These are phyloP conservation scores for Chrysochromulina parva DNA, from an alignment of 78 protist species.

Conservation along the genomic window DNA sequence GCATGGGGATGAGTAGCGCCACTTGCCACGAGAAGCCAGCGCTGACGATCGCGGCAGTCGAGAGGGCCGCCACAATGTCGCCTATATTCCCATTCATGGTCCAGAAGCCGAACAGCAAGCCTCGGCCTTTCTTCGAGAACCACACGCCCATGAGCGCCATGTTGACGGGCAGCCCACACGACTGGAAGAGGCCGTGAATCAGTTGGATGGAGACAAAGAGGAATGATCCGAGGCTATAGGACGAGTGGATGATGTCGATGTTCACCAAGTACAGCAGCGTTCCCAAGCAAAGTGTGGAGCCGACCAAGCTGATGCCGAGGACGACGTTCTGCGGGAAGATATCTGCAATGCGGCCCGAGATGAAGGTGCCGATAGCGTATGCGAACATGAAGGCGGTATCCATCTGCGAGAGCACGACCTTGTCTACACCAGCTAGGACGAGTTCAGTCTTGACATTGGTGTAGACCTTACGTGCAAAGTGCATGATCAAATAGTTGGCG, in stretches of 20 bases:
- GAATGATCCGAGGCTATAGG: background rate
- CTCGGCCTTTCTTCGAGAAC: slow-evolving; percentile 10
- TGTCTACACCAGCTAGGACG: background rate
- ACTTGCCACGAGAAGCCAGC: background rate
- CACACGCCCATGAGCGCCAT: slow-evolving; percentile 8
- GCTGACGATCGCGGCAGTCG: background rate
- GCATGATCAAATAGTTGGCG: background rate
- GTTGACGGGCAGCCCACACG: slow-evolving; percentile 8
- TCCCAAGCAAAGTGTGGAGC: background rate
- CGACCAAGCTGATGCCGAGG: background rate
- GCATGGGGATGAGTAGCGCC: background rate
- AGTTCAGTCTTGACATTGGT: background rate
- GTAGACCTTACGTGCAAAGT: slow-evolving; percentile 13
- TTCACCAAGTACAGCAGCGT: background rate
- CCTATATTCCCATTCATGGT: background rate
- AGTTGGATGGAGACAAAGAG: background rate
- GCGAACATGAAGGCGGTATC: slow-evolving; percentile 11
- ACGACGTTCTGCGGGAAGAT: background rate
- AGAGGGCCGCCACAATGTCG: slow-evolving; percentile 11
- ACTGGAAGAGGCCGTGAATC: slow-evolving; percentile 24
- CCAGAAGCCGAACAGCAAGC: slow-evolving; percentile 26
- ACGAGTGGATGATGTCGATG: background rate
- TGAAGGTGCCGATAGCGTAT: slow-evolving; percentile 25
- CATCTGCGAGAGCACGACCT: slow-evolving; percentile 2
- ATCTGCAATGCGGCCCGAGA: background rate